Evolutionary conservation across 352 stramenopile genomes (phyloP), one percentile per base, ranked within the genome.

Genomic region (Thalassiosira livingstoniorum): DNA sequence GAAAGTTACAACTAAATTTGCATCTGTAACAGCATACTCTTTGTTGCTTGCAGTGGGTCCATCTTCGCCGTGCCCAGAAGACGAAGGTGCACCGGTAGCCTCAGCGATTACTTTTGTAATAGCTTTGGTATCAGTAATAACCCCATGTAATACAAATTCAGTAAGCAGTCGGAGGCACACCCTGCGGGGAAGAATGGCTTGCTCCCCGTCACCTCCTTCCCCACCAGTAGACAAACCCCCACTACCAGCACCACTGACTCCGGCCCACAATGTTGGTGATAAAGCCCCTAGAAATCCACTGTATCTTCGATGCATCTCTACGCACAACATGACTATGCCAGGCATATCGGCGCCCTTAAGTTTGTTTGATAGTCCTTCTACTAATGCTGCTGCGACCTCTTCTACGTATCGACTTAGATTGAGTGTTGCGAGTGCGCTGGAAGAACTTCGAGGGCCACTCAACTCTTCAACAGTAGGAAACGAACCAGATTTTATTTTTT

Each of bases 321-420:
- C 96, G 62, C 92, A 95, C 10, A 98, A 87, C 43, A 92, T 90
- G 15, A 98, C 91, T 15, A 97, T 92, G n/a, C 92, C 92, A 25
- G 87, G 79, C 18, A 98, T 61, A 81, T 99, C 97, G 3, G 82
- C 64, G 39, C 70, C 67, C 60, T 88, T 85, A n/a, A 86, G 68
- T 68, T 89, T 89, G 58, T 58, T 57, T 27, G 11, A 4, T 27
- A 34, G n/a, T 74, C 88, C 29, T 54, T 98, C 97, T 5, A 96
- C 85, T 5, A 99, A 72, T 35, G 95, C 92, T 2, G 92, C 87
- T 2, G 98, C 95, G 67, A 97, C 97, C 88, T 98, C 97, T 87
- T 97, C 98, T 29, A 98, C 92, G 83, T 98, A 99, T 13, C 96
- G 91, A 55, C 91, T 97, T 47, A 99, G 90, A 87, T 99, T 99